phyloP scores from a whole-genome alignment of 2,329 filamentous ascomycete genomes.

The Paecilomyces fulvus region DNA sequence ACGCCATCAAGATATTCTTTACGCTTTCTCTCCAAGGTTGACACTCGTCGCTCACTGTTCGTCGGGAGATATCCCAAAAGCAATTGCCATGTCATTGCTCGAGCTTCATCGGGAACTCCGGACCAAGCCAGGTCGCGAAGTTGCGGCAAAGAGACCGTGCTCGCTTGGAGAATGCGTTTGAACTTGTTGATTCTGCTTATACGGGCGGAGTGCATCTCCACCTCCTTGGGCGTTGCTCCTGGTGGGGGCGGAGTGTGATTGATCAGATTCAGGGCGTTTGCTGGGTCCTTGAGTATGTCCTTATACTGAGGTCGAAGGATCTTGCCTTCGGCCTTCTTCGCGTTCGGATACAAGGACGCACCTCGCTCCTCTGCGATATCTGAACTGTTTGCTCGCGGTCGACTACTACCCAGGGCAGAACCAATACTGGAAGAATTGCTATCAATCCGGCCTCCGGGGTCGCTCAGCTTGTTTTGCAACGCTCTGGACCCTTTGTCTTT shows the following conservation, averaged over 20 bases:
- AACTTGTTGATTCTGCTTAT: constrained; percentile 98
- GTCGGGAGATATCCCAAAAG: constrained; percentile 91
- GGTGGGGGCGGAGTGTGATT: constrained; percentile 68
- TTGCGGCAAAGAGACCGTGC: constrained; percentile 76
- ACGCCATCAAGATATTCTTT: constrained; percentile 97
- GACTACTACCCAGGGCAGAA: constrained; percentile 29
- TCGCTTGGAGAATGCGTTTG: constrained; percentile 88
- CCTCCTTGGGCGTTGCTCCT: constrained; percentile 71
- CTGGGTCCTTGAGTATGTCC: constrained; percentile 80
- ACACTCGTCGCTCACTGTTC: constrained; percentile 86
- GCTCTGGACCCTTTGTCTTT: constrained; percentile 37
- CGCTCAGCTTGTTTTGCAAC: constrained; percentile 32
- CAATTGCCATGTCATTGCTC: constrained; percentile 98
- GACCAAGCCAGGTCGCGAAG: constrained; percentile 85
- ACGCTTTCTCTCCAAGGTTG: constrained; percentile 84
- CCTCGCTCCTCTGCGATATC: constrained; percentile 91
- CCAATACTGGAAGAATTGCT: constrained; percentile 18
- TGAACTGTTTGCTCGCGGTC: constrained; percentile 72
- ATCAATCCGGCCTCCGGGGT: constrained; percentile 29
- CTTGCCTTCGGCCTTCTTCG: constrained; percentile 87
- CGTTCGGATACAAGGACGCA: constrained; percentile 71
- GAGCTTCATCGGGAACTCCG: constrained; percentile 86
- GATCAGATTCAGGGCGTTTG: constrained; percentile 90
- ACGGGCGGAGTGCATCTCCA: constrained; percentile 75
- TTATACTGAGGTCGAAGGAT: constrained; percentile 96